phyloP scores from a whole-genome alignment of 1,284 basidiomycete species.

The Phaffia rhodozyma region DNA sequence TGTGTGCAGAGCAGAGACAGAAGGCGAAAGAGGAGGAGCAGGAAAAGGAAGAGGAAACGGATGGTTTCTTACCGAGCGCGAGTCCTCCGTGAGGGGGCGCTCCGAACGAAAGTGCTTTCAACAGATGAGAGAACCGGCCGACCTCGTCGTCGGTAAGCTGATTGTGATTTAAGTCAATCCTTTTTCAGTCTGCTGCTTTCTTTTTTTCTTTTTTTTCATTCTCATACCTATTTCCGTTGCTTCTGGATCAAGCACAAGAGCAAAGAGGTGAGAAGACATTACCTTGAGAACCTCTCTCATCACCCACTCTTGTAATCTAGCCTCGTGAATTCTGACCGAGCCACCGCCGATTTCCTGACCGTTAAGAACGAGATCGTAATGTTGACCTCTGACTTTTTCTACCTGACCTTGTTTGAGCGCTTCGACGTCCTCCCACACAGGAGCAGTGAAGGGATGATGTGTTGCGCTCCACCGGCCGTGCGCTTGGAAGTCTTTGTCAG shows the following conservation, averaged over 20 bases:
- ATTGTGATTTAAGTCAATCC: not conserved
- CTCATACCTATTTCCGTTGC: too few species aligned
- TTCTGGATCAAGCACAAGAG: too few species aligned
- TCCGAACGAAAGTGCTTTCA: constrained; percentile 73
- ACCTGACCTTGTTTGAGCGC: constrained; percentile 57
- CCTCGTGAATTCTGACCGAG: constrained; percentile 82
- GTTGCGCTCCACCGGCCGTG: constrained; percentile 78
- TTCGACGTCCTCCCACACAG: constrained; percentile 75
- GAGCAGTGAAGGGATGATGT: constrained; percentile 93
- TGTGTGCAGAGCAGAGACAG: constrained; percentile 6
- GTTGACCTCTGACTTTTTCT: constrained; percentile 71
- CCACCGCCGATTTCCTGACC: constrained; percentile 90
- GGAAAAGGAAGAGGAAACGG: not conserved
- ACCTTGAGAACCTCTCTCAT: constrained; percentile 68
- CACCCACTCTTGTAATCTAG: constrained; percentile 68
- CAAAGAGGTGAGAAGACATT: constrained; percentile 20
- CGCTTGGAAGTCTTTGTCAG: constrained; percentile 73
- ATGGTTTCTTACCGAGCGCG: constrained; percentile 54
- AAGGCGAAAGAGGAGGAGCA: constrained; percentile 6
- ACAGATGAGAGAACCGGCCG: constrained; percentile 64
- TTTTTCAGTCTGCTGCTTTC: too few species aligned
- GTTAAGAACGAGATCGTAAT: constrained; percentile 94
- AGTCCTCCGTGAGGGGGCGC: constrained; percentile 95
- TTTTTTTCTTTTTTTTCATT: too few species aligned
- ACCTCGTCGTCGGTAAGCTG: constrained; percentile 63